Base-by-base conservation (phyloP, 1,139 yeast species). In the Pichia sp. region DNA sequence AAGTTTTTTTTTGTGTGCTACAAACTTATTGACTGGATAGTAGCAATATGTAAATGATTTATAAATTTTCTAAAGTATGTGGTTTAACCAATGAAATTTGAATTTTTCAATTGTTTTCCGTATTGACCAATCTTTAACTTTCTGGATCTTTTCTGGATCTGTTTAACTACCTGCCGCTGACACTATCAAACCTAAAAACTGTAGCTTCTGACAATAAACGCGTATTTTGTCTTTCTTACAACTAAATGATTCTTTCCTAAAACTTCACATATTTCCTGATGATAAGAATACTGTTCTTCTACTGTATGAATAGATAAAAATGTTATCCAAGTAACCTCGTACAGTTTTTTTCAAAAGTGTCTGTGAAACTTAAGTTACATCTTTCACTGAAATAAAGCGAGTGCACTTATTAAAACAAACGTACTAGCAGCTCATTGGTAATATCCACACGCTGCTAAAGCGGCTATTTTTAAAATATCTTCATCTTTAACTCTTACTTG, bases 241-340 rank as follows among this genome's bases (percentile, higher is more conserved):
- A 44, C 37, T 7, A 40, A 24, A 11, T 40, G 13, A 15, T 43
- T 24, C 11, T 44, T n/a, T 27, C 27, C 24, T 15, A 46, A 22
- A 2, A 9, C 7, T n/a, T 59, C 68, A 3, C 56, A 45, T 13
- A 52, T 51, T 15, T 18, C 13, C 3, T 40, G 38, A 5, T 57
- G 34, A 40, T 63, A 60, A 6, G 47, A 16, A 18, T 40, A 36
- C 39, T 62, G 66, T 25, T 53, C 57, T 16, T 50, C 47, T 30
- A 3, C 45, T 25, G n/a, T 48, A 18, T 25, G 59, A 55, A 43
- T 50, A 61, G 15, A 61, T 54, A 16, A 63, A 38, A 18, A 65
- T 53, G 44, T 62, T 65, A 46, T 60, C 68, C 12, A 63, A 54
- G 58, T 45, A 44, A 23, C 35, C 47, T 30, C 36, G 43, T 24